phyloP scores from a whole-genome alignment of 2,329 filamentous ascomycete species.

The Aspergillus vadensis region DNA sequence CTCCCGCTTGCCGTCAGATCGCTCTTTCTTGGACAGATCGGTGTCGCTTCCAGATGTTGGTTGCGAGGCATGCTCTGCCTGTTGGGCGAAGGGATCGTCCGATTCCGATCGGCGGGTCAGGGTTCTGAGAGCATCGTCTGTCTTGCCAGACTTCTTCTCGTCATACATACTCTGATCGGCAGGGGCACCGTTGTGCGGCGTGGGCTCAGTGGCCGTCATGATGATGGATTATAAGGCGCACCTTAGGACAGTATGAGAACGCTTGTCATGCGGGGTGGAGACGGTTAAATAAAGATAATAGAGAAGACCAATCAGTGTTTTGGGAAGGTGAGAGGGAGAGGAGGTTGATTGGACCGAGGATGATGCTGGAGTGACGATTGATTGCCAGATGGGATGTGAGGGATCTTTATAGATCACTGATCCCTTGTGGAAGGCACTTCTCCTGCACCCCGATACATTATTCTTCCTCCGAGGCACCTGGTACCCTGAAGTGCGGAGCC shows the following conservation, averaged over 20 bases:
- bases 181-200: not conserved
- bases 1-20: slow-evolving; percentile 28
- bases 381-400: not conserved
- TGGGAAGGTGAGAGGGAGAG: no score
- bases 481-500: not conserved
- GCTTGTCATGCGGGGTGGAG: not conserved
- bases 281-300: not conserved
- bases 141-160: not conserved
- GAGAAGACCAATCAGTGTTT: not conserved
- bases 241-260: not conserved
- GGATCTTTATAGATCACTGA: slow-evolving; percentile 1
- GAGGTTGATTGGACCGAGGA: not conserved
- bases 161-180: not conserved
- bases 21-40: not conserved
- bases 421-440: not conserved
- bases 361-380: slow-evolving; percentile 3
- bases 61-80: slow-evolving; percentile 1
- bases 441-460: not conserved
- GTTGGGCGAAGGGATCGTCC: not conserved
- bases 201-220: not conserved
- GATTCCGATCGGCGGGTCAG: not conserved
- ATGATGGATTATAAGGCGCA: not conserved
- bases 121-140: not conserved
- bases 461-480: not conserved
- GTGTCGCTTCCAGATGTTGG: not conserved